Evolutionary conservation across 1,139 yeast species (phyloP).

Genomic region (Magnusiomyces magnusii): DNA sequence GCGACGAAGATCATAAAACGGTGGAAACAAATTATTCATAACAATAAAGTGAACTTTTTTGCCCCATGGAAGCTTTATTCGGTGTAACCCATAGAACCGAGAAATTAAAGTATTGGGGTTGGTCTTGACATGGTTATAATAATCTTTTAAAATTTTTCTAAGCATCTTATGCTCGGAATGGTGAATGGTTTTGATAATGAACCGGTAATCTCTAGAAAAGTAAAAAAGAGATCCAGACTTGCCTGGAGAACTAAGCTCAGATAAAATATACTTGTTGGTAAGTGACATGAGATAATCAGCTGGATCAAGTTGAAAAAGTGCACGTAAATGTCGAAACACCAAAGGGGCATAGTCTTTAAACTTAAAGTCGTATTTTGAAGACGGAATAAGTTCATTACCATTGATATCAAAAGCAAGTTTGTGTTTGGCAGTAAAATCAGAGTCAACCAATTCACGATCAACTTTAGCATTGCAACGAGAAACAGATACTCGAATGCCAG

Average conservation of each 20-base stretch:
- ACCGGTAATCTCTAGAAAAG: constrained; percentile 87
- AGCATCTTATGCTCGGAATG: constrained; percentile 86
- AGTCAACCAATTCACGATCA: constrained; percentile 61
- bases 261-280: constrained; percentile 85
- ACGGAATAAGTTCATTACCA: constrained; percentile 87
- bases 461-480: constrained; percentile 79
- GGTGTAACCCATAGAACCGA: constrained; percentile 91
- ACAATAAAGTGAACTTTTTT: constrained; percentile 90
- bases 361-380: constrained; percentile 90
- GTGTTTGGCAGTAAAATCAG: constrained; percentile 62
- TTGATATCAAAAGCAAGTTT: constrained; percentile 81
- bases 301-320: constrained; percentile 79
- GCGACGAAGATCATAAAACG: constrained; percentile 77
- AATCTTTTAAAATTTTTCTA: constrained; percentile 64
- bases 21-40: constrained; percentile 96
- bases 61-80: constrained; percentile 82
- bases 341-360: constrained; percentile 96
- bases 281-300: constrained; percentile 91
- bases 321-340: constrained; percentile 80
- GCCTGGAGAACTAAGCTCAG: constrained; percentile 94
- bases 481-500: constrained; percentile 94
- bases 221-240: constrained; percentile 95
- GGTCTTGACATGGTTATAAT: constrained; percentile 68
- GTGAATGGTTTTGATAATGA: constrained; percentile 92
- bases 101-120: constrained; percentile 87